A percentile compares a stretch with the other conserved stretches of the same genome.
These are phyloP conservation scores for Pleurotus ostreatus DNA, from an alignment of 768 basidiomycete genomes.

Conservation along the genomic window DNA sequence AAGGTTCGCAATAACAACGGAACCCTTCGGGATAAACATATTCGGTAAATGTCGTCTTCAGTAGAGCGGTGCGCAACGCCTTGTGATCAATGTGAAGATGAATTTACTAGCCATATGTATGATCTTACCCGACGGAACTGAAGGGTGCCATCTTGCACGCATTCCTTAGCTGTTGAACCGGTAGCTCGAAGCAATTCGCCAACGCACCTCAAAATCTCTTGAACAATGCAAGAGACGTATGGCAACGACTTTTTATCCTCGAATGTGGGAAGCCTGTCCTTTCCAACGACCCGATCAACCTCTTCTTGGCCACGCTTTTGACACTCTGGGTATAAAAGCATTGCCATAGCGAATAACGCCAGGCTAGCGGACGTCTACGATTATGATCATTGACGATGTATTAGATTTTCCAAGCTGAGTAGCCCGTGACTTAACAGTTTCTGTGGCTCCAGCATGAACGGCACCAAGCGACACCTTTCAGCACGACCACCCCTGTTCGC, in stretches of 20 bases:
- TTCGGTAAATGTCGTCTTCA: conserved; percentile 26
- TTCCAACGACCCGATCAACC: conserved; percentile 21
- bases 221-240: conserved; percentile 22
- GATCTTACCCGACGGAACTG: conserved; percentile 16
- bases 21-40: conserved; percentile 34
- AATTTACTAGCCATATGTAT: background rate
- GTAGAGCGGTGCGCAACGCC: conserved; percentile 21
- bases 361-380: conserved; percentile 23
- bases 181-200: background rate
- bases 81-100: conserved; percentile 13
- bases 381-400: conserved; percentile 11
- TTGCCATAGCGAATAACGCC: conserved; percentile 19
- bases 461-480: conserved; percentile 21
- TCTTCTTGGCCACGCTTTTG: conserved; percentile 22
- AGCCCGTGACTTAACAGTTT: conserved; percentile 20
- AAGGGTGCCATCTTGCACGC: conserved; percentile 14
- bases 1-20: conserved; percentile 23
- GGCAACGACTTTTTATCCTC: conserved; percentile 18
- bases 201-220: conserved; percentile 14
- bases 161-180: background rate
- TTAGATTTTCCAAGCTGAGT: background rate
- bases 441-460: conserved; percentile 33
- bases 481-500: conserved; percentile 10
- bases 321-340: conserved; percentile 17
- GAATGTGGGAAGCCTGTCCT: conserved; percentile 21